Conservation (phyloP, 768 basidiomycete genomes). For the Cystobasidium onofrii region DNA sequence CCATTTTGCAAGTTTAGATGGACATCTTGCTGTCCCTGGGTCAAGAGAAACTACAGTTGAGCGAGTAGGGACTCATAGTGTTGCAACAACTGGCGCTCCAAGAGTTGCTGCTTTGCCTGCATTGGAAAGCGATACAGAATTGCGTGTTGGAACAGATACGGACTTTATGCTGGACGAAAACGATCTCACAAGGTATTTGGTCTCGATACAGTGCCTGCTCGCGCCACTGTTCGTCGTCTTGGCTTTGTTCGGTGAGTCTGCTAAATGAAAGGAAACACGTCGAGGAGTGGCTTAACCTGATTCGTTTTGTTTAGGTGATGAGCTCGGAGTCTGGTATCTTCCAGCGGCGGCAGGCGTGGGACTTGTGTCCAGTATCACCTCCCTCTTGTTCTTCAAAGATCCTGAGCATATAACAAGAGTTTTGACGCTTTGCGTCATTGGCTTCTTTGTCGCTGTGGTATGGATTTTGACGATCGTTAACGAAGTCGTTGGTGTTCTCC, state of each 20-base stretch:
- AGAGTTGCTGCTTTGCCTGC: background rate
- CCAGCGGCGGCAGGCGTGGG: conserved; percentile 57
- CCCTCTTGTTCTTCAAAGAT: conserved; percentile 57
- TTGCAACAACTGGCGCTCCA: background rate
- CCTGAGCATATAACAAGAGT: conserved; percentile 51
- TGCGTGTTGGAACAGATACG: conserved; percentile 1
- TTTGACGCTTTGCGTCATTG: conserved; percentile 72
- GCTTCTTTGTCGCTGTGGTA: conserved; percentile 79
- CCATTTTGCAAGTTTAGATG: background rate
- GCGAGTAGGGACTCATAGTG: background rate
- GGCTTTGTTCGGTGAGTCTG: conserved; percentile 66
- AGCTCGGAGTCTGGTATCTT: conserved; percentile 50
- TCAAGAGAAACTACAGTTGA: background rate
- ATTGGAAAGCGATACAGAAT: background rate
- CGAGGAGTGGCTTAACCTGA: conserved; percentile 33
- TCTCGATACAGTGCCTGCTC: conserved; percentile 69
- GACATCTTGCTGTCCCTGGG: background rate
- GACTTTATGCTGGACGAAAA: conserved; percentile 31
- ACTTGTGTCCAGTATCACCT: conserved; percentile 52
- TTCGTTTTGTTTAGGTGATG: conserved; percentile 32
- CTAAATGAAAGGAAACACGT: conserved; percentile 26
- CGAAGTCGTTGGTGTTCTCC: conserved; percentile 82
- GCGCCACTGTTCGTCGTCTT: conserved; percentile 69
- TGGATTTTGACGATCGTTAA: conserved; percentile 99
- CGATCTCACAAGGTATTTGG: conserved; percentile 59